These are phyloP conservation scores for Hygrophila difformis DNA, from an alignment of 257 asterid species.

Conservation along the genomic window DNA sequence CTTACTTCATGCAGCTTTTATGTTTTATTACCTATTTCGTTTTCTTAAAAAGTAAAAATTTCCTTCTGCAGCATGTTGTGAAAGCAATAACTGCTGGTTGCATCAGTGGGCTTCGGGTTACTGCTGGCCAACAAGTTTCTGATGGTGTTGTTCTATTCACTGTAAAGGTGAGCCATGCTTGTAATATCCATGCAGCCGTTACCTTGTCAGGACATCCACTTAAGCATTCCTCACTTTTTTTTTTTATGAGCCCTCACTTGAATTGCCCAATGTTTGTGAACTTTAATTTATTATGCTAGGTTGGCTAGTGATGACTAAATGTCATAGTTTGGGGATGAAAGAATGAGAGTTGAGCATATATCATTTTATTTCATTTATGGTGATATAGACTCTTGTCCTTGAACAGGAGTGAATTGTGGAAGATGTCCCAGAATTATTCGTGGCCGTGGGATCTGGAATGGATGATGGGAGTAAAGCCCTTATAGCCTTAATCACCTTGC, in stretches of 20 bases:
- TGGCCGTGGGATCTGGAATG: too few species aligned
- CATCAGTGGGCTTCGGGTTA: slow-evolving; percentile 57
- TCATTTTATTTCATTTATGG: too few species aligned
- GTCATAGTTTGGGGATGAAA: too few species aligned
- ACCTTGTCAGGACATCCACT: too few species aligned
- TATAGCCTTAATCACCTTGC: neutral
- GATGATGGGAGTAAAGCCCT: slow-evolving; percentile 1
- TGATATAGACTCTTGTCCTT: too few species aligned
- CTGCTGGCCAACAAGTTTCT: slow-evolving; percentile 76
- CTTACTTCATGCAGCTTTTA: neutral
- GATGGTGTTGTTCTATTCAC: slow-evolving; percentile 62
- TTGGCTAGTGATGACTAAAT: neutral
- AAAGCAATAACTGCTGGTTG: slow-evolving; percentile 64
- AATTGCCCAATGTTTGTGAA: too few species aligned
- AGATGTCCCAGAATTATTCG: too few species aligned
- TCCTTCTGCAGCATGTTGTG: slow-evolving; percentile 69
- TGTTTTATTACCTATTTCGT: slow-evolving; percentile 3
- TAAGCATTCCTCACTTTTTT: neutral
- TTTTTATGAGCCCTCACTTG: too few species aligned
- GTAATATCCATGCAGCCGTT: neutral
- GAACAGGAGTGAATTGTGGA: too few species aligned
- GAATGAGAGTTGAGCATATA: too few species aligned
- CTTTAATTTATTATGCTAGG: too few species aligned
- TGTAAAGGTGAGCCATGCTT: slow-evolving; percentile 45
- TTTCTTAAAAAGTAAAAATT: slow-evolving; percentile 5